Percentiles rank a stretch among this genome's conserved stretches.
phyloP scores from a whole-genome alignment of 106 monocot genomes.

The Acorus calamus region DNA sequence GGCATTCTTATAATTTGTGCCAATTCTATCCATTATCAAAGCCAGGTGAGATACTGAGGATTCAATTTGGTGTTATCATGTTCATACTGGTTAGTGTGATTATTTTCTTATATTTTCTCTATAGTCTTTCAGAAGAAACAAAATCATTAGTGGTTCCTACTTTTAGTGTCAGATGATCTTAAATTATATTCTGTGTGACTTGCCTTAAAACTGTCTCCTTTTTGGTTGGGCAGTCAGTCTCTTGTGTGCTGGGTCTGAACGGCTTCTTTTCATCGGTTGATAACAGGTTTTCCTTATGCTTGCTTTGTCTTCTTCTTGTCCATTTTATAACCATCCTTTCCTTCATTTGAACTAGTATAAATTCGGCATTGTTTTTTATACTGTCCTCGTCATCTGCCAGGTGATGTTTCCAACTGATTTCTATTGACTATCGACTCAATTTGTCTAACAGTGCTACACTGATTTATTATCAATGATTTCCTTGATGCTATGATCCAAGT shows the following conservation, averaged over 20 bases:
- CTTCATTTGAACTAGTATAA: neutral
- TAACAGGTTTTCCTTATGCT: conserved; percentile 45
- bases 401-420: no score
- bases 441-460: no score
- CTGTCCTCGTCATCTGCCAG: no score
- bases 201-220: neutral
- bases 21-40: conserved; percentile 88
- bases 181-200: conserved; percentile 4
- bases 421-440: neutral
- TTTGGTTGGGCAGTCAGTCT: conserved; percentile 47
- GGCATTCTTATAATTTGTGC: conserved; percentile 88
- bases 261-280: conserved; percentile 50
- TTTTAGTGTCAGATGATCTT: no score
- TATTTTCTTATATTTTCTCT: no score
- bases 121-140: no score
- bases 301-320: neutral
- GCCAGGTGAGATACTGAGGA: conserved; percentile 44
- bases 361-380: no score
- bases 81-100: no score
- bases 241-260: conserved; percentile 70
- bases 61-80: no score
- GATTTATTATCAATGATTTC: no score
- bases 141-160: no score
- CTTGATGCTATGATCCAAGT: no score
- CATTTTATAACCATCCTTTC: neutral